Base-by-base conservation (phyloP, 495 filamentous ascomycete species). In the Aspergillus bridgeri region DNA sequence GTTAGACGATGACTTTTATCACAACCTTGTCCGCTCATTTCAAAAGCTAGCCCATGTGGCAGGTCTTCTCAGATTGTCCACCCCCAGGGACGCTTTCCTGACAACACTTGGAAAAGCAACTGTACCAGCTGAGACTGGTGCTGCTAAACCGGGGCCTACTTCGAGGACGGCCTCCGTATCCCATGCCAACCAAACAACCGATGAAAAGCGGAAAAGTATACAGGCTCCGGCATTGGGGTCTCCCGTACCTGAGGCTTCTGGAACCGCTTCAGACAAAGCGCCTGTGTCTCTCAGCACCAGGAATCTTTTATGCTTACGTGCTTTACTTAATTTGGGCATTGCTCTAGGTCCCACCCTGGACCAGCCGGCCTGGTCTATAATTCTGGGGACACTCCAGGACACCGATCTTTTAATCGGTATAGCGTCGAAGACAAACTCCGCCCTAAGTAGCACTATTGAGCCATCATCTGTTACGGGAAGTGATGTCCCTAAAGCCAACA, bases 1-100 rank as follows among this genome's bases (percentile, higher is more conserved):
- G 0, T 73, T 98, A 9, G 94, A 98, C 64, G 86, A 90, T n/a
- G 93, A 96, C 43, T 96, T 92, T 59, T 98, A 96, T 59, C 92
- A 96, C 60, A 86, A 85, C 22, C 81, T 98, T 2, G 92, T 98
- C n/a, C 83, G 93, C 49, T 89, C 92, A 0, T 93, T 98, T 62
- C 94, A 98, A 65, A 96, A 96, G 63, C 88, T 98, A 65, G 88
- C 95, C 1, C 94, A 98, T 67, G 94, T 97, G 7, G 91, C 94
- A 20, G 94, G 94, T 15, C 77, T 98, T 54, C 76, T 98, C 19
- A 82, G 89, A 51, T 81, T 97, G 19, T 76, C 81, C 22, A 96
- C 94, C 2, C 90, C 94, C 11, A 78, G 95, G 54, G 94, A 98
- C 79, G 93, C 94, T 4, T 96, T 98, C 61, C 75, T 98, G 22